A percentile compares a stretch with the other conserved stretches of the same genome.
These are phyloP conservation scores for Pouteria glomerata DNA, from an alignment of 148 eudicot genomes.

Conservation along the genomic window DNA sequence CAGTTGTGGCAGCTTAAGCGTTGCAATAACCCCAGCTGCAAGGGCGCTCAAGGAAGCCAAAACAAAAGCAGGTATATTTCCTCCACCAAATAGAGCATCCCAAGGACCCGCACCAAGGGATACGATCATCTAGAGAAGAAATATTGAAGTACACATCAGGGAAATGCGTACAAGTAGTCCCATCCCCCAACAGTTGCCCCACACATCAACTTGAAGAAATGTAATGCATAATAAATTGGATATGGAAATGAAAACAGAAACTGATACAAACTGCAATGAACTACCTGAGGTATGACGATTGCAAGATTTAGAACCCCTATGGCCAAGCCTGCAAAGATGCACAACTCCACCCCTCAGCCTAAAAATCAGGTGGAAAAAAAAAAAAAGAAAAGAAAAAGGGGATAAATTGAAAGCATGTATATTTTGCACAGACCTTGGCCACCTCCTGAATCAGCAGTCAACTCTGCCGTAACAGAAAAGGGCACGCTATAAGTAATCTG, in stretches of 20 bases:
- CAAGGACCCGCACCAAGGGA: conserved; percentile 99
- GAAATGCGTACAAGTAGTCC: neutral
- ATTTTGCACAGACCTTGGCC: conserved; percentile 70
- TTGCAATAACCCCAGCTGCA: conserved; percentile 73
- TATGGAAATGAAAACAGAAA: neutral
- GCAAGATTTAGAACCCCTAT: conserved; percentile 96
- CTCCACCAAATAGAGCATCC: conserved; percentile 97
- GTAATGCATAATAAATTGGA: neutral
- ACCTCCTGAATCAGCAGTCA: conserved; percentile 96
- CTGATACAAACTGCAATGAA: neutral
- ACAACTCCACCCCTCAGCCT: conserved; percentile 11
- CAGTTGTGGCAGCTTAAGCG: conserved; percentile 65
- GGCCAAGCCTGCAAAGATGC: conserved; percentile 69
- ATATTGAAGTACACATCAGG: neutral
- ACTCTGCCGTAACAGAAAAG: conserved; percentile 84
- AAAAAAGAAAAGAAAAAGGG: neutral
- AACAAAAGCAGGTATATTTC: conserved; percentile 87
- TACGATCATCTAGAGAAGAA: conserved; percentile 58
- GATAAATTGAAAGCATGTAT: neutral
- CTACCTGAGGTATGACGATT: conserved; percentile 93
- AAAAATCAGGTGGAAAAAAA: conserved; percentile 2
- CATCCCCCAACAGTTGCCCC: neutral
- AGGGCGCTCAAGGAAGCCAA: conserved; percentile 77
- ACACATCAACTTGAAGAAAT: neutral
- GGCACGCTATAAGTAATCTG: conserved; percentile 95